These are phyloP conservation scores for Wallacemonas rigidus DNA, from an alignment of 208 protist genomes.

Conservation along the genomic window DNA sequence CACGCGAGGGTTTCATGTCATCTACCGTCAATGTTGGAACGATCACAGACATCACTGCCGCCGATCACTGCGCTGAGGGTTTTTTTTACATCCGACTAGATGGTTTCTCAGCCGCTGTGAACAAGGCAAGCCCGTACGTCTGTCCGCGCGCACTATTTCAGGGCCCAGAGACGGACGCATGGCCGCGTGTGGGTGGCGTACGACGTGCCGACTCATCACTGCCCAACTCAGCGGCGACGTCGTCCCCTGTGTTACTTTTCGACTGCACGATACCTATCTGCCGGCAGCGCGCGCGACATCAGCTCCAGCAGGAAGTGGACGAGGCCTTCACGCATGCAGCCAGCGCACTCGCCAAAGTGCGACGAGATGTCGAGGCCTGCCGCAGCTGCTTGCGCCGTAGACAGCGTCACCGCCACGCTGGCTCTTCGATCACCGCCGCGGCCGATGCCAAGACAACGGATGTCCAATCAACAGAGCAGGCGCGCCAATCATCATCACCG, in stretches of 20 bases:
- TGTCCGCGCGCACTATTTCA: not conserved
- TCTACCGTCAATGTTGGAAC: too few relatives aligned
- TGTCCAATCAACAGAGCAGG: too few relatives aligned
- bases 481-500: too few relatives aligned
- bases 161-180: too few relatives aligned
- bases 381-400: not conserved
- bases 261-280: constrained; percentile 27
- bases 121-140: not conserved
- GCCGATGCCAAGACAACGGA: too few relatives aligned
- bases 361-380: not conserved
- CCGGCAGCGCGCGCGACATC: constrained; percentile 11
- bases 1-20: too few relatives aligned
- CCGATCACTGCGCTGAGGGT: not conserved
- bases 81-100: constrained; percentile 5
- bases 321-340: not conserved
- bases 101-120: constrained; percentile 5
- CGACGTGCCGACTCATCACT: too few relatives aligned
- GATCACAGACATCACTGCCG: not conserved
- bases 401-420: not conserved
- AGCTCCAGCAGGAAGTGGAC: constrained; percentile 16
- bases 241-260: constrained; percentile 29
- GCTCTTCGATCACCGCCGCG: too few relatives aligned
- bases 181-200: too few relatives aligned
- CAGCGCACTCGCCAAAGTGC: constrained; percentile 4
- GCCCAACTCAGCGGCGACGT: not conserved